These are phyloP conservation scores for Daedaleopsis sinensis DNA, from an alignment of 768 basidiomycete genomes.

Conservation along the genomic window DNA sequence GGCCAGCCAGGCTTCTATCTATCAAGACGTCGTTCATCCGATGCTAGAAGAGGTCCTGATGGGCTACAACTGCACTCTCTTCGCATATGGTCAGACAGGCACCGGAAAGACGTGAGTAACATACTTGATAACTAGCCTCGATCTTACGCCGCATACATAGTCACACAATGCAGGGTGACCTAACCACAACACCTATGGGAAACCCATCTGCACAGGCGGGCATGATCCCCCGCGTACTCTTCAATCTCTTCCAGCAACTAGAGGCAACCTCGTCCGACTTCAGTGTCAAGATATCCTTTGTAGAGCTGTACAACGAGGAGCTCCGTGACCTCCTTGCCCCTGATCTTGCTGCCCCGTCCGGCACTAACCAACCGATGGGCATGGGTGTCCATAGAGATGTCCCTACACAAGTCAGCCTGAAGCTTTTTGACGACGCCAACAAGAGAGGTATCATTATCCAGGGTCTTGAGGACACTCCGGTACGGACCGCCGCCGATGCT, in stretches of 20 bases:
- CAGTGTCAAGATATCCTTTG: slow-evolving; percentile 90
- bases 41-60: slow-evolving; percentile 92
- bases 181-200: slow-evolving; percentile 79
- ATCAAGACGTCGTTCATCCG: slow-evolving; percentile 90
- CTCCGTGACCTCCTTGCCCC: slow-evolving; percentile 87
- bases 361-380: slow-evolving; percentile 79
- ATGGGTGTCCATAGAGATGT: slow-evolving; percentile 55
- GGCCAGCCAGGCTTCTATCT: slow-evolving; percentile 93
- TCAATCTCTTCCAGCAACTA: slow-evolving; percentile 88
- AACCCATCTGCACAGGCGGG: slow-evolving; percentile 90
- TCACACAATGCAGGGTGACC: slow-evolving; percentile 98
- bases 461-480: slow-evolving; percentile 88
- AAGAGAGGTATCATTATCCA: slow-evolving; percentile 93
- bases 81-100: slow-evolving; percentile 98
- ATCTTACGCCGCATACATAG: slow-evolving; percentile 37
- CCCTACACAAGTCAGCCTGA: slow-evolving; percentile 57
- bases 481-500: slow-evolving; percentile 83
- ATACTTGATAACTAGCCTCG: too few species aligned
- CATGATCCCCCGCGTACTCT: slow-evolving; percentile 93
- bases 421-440: slow-evolving; percentile 90
- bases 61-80: slow-evolving; percentile 97
- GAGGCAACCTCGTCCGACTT: slow-evolving; percentile 79
- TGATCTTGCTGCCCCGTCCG: slow-evolving; percentile 73
- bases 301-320: slow-evolving; percentile 98
- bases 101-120: slow-evolving; percentile 93